Conservation (phyloP, 805 yeast species). For the Hanseniaspora valbyensis region DNA sequence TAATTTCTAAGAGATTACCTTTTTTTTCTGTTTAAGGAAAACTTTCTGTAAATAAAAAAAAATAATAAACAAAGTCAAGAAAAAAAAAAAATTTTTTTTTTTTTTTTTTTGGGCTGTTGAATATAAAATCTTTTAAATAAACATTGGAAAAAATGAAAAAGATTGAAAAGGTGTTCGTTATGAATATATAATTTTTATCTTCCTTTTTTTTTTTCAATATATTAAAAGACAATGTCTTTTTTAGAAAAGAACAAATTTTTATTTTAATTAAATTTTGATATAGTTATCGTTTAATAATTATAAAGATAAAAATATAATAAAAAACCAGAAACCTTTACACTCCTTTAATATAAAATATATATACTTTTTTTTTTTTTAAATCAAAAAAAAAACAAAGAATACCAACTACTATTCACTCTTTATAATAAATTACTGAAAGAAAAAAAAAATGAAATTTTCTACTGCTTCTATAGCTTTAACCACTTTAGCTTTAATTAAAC, state of each 20-base stretch:
- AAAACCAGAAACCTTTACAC: slow-evolving; percentile 17
- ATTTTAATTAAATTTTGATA: no score
- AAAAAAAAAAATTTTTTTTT: no score
- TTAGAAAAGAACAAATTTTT: not conserved
- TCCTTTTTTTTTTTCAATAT: slow-evolving; percentile 8
- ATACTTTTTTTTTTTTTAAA: slow-evolving; percentile 1
- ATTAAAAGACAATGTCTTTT: not conserved
- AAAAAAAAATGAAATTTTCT: slow-evolving; percentile 16
- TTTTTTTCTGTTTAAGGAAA: no score
- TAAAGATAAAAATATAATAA: not conserved
- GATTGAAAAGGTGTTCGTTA: not conserved
- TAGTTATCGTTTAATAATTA: not conserved
- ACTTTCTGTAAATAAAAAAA: no score
- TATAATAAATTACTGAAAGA: not conserved
- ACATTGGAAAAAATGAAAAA: not conserved
- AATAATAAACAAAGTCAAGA: no score
- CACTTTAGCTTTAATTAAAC: slow-evolving; percentile 28
- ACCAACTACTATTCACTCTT: slow-evolving; percentile 16
- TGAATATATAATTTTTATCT: not conserved
- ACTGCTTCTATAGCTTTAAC: slow-evolving; percentile 28
- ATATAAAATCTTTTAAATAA: no score
- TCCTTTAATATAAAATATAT: slow-evolving; percentile 10
- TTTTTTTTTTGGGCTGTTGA: no score
- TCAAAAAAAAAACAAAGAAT: not conserved
- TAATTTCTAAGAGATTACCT: no score